These are phyloP conservation scores for Miscanthus sacchariflorus DNA, from an alignment of 202 grass and related monocot genomes.

Conservation along the genomic window DNA sequence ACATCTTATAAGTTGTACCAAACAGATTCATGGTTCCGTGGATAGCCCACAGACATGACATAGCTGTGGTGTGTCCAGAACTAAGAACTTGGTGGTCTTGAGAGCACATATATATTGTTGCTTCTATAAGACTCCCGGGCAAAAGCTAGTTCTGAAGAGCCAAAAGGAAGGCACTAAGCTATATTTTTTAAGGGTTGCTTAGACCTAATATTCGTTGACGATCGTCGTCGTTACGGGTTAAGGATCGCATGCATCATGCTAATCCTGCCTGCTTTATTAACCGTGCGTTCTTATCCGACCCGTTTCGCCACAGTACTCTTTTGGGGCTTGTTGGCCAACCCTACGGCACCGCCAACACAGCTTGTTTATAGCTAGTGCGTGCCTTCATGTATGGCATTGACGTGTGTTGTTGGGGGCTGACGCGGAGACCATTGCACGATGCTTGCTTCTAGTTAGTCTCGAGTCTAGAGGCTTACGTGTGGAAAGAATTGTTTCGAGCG, in stretches of 20 bases:
- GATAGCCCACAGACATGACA: no score
- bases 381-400: conserved; percentile 9
- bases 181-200: conserved; percentile 13
- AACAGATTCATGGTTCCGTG: no score
- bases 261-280: conserved; percentile 16
- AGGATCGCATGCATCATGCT: neutral
- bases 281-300: neutral
- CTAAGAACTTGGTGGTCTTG: no score
- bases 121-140: no score
- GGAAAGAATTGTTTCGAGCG: conserved; percentile 29
- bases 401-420: conserved; percentile 32
- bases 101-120: no score
- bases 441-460: neutral
- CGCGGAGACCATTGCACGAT: conserved; percentile 32
- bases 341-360: neutral
- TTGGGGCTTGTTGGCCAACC: neutral
- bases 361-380: conserved; percentile 20
- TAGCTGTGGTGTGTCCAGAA: no score
- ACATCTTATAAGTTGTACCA: no score
- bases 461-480: neutral
- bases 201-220: conserved; percentile 32
- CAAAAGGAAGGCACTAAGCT: neutral
- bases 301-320: neutral
- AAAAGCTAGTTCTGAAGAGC: neutral
- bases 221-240: neutral